These are phyloP conservation scores for Colletotrichum viniferum DNA, from an alignment of 2,329 filamentous ascomycete genomes.

Conservation along the genomic window DNA sequence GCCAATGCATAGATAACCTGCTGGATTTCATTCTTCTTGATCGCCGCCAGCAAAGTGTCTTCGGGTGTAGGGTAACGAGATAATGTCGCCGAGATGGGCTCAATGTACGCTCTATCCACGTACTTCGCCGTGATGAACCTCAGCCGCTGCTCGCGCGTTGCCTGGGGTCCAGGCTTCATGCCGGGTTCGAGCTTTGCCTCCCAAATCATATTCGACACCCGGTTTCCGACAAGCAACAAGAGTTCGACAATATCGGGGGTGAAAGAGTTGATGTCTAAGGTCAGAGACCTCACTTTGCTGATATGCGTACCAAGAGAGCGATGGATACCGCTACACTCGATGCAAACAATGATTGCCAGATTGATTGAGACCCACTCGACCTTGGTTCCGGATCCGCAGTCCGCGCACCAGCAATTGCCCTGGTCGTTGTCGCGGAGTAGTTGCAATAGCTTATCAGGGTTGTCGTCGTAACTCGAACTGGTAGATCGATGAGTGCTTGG, in stretches of 20 bases:
- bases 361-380: conserved; percentile 99
- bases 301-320: conserved; percentile 96
- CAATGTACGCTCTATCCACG: conserved; percentile 80
- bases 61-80: conserved; percentile 81
- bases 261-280: conserved; percentile 93
- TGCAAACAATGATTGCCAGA: conserved; percentile 92
- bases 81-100: conserved; percentile 75
- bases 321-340: conserved; percentile 97
- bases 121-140: conserved; percentile 97
- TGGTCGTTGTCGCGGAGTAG: conserved; percentile 88
- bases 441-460: conserved; percentile 84
- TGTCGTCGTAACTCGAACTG: conserved; percentile 78
- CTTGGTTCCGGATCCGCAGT: conserved; percentile 89
- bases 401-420: conserved; percentile 91
- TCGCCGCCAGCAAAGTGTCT: conserved; percentile 86
- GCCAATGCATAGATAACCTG: conserved; percentile 91
- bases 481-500: conserved; percentile 73
- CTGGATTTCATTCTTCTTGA: conserved; percentile 96
- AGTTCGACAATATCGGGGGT: conserved; percentile 97
- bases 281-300: conserved; percentile 94
- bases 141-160: conserved; percentile 88
- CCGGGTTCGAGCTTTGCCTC: conserved; percentile 80
- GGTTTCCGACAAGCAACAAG: conserved; percentile 87
- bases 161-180: conserved; percentile 75
- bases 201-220: conserved; percentile 96